These are phyloP conservation scores for Pterocarpus santalinus DNA, from an alignment of 306 rosid species.

Conservation along the genomic window DNA sequence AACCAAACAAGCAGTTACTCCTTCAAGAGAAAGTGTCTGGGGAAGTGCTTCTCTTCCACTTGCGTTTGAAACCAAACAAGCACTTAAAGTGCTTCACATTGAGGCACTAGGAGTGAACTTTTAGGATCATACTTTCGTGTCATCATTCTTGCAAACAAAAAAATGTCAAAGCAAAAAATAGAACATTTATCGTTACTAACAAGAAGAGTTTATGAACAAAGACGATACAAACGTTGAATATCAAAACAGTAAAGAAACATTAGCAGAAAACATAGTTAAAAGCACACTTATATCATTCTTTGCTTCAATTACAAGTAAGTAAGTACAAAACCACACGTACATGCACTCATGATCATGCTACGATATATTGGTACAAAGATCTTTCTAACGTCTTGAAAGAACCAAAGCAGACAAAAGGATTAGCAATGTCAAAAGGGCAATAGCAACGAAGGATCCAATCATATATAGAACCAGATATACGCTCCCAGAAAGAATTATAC, in stretches of 20 bases:
- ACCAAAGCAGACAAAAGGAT: conserved; percentile 32
- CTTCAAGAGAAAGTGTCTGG: too few relatives aligned
- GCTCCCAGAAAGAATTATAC: conserved; percentile 70
- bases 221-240: conserved; percentile 6
- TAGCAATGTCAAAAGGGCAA: conserved; percentile 45
- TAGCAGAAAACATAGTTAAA: not conserved
- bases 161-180: too few relatives aligned
- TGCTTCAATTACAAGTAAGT: not conserved
- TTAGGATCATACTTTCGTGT: too few relatives aligned
- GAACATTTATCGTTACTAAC: too few relatives aligned
- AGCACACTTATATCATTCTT: not conserved
- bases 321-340: not conserved
- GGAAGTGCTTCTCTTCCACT: too few relatives aligned
- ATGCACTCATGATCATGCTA: not conserved
- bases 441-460: conserved; percentile 69
- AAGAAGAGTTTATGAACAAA: not conserved
- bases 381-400: conserved; percentile 8
- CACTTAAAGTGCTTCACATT: too few relatives aligned
- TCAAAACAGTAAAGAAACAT: conserved; percentile 2
- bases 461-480: conserved; percentile 69
- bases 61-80: too few relatives aligned
- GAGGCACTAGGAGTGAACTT: too few relatives aligned
- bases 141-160: too few relatives aligned
- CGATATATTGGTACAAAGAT: not conserved
- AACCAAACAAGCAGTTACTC: too few relatives aligned